Conservation (phyloP, 495 filamentous ascomycete genomes). For the Hyaloscypha bicolor region DNA sequence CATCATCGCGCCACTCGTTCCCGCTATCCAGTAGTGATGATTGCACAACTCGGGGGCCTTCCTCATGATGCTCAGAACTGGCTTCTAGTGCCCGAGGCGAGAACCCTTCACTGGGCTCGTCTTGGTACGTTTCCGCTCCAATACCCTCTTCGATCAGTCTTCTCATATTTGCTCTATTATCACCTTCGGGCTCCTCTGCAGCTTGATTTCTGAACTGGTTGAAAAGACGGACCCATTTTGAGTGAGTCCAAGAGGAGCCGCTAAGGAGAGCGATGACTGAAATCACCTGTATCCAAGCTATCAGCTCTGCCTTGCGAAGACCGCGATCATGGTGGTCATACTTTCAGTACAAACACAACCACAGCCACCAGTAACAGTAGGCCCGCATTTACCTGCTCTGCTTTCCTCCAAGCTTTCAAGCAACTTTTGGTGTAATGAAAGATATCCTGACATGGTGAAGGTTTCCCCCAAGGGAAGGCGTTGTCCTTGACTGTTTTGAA, state of each 20-base stretch:
- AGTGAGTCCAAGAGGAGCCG: conserved; percentile 7
- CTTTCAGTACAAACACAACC: conserved; percentile 35
- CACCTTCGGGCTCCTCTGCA: conserved; percentile 13
- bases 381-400: conserved; percentile 35
- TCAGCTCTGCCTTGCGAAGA: conserved; percentile 1
- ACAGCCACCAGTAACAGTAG: conserved; percentile 36
- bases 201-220: conserved; percentile 5
- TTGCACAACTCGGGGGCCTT: conserved; percentile 28
- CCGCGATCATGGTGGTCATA: conserved; percentile 12
- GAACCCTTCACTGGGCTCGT: conserved; percentile 23
- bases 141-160: conserved; percentile 27
- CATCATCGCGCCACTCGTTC: conserved; percentile 35
- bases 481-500: conserved; percentile 55
- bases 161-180: conserved; percentile 17
- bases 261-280: conserved; percentile 27
- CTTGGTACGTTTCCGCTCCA: conserved; percentile 31
- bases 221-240: conserved; percentile 21
- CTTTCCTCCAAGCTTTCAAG: conserved; percentile 34
- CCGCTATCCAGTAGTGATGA: conserved; percentile 22
- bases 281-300: conserved; percentile 16
- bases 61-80: conserved; percentile 1
- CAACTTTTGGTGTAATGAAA: conserved; percentile 32
- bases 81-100: conserved; percentile 6
- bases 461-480: conserved; percentile 54
- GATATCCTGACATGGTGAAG: conserved; percentile 24